Base-by-base conservation (phyloP, 129 eudicot genomes). In the Centaurea solstitialis region DNA sequence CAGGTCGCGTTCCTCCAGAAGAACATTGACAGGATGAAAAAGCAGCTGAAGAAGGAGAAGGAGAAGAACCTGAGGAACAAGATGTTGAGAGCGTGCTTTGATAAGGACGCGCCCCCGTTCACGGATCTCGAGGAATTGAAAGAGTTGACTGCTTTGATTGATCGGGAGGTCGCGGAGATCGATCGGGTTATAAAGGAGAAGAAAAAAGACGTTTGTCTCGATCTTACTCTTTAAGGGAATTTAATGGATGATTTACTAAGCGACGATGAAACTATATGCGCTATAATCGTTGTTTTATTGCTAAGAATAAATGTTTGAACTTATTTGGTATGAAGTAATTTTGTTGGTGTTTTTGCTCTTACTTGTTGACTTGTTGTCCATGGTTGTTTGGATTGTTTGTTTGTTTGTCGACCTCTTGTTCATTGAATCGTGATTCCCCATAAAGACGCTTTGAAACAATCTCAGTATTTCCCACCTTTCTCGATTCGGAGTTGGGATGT, bases 1-100 rank as follows among this genome's bases (percentile, higher is more conserved):
- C 86, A 64, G 26, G 28, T 47, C 3, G 3, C 61, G 45, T 62
- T 41, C 30, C 82, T 83, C n/a, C 0, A 71, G 43, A 83, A 26
- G 28, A 61, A 17, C 68, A 76, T 82, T 20, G 28, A 10, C 3
- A 77, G 43, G 65, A 35, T 17, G 77, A 64, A 77, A 40, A 82
- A 82, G 33, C 61, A 82, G 1, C 5, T 82, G 35, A 15, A 64
- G 57, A 83, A 9, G 12, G 79, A 70, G 3, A 77, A 41, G 21
- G 78, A 62, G 69, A 83, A 71, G 38, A 77, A 71, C 17, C 0
- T 20, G 13, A 83, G 41, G 13, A 6, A 22, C 9, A 40, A 13
- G 20, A 83, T 71, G 82, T 3, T 76, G 11, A 77, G 10, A 13
- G 30, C 68, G 38, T 62, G 71, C 82, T 76, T 62, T 41, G 82